Percentiles rank a stretch among this genome's conserved stretches.
Conservation (phyloP, 1,139 yeast species). For the Citeromyces hawaiiensis region DNA sequence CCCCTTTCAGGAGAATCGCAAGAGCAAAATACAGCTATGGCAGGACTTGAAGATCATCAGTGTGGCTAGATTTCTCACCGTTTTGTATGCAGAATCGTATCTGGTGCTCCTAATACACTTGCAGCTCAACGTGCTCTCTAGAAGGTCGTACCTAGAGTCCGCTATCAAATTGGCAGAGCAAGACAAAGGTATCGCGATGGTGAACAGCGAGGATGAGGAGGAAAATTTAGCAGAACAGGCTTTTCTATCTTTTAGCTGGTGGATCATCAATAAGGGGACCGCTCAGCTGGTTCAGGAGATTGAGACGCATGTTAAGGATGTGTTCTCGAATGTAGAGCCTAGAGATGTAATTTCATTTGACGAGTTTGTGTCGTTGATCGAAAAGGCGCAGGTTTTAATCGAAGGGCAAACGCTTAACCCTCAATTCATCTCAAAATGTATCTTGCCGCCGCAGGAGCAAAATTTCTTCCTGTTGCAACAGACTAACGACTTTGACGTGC, state of each 20-base stretch:
- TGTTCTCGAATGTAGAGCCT: conserved; percentile 56
- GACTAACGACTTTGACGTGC: conserved; percentile 19
- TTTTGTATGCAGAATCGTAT: conserved; percentile 57
- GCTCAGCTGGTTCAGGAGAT: conserved; percentile 37
- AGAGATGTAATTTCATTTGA: conserved; percentile 53
- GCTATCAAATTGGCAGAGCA: conserved; percentile 55
- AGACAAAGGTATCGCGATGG: conserved; percentile 14
- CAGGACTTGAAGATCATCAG: conserved; percentile 65
- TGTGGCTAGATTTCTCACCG: conserved; percentile 59
- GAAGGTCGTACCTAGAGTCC: conserved; percentile 72
- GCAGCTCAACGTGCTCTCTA: conserved; percentile 78
- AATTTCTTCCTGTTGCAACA: conserved; percentile 24
- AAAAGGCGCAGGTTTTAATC: conserved; percentile 24
- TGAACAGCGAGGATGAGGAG: conserved; percentile 13
- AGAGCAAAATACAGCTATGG: conserved; percentile 76
- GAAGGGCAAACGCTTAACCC: conserved; percentile 12
- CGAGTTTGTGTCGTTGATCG: conserved; percentile 39
- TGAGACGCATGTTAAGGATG: conserved; percentile 41
- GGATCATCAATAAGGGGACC: conserved; percentile 89
- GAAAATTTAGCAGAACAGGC: conserved; percentile 62
- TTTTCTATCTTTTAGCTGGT: conserved; percentile 84
- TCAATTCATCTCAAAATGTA: conserved; percentile 3
- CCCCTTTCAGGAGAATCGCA: conserved; percentile 14
- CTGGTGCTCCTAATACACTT: conserved; percentile 67
- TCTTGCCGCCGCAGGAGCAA: conserved; percentile 23